Evolutionary conservation across 345 rosid genomes (phyloP), one percentile per base, ranked within the genome.

Genomic region (Raphanus sativus): DNA sequence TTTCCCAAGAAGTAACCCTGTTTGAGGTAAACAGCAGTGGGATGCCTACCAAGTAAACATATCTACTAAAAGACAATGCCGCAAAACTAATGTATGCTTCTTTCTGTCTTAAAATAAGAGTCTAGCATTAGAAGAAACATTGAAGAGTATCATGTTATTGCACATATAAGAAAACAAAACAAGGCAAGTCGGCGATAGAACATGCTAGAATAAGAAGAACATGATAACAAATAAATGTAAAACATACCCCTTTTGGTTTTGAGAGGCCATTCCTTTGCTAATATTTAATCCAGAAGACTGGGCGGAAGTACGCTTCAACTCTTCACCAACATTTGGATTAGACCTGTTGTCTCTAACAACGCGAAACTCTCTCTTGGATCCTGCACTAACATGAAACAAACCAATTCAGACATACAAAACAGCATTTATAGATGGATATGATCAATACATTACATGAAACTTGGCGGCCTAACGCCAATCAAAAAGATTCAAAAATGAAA

Each of bases 331-430:
- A 30, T 62, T 30, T 62, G 65, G 65, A 30, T n/a, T 62, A 62
- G 24, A 62, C 65, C 65, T 62, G 12, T 62, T 62, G 65, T 62
- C 65, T 62, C 40, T 62, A 32, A 62, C 65, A 30, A 62, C 65
- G 5, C 65, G 65, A 62, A 62, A 62, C 40, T 62, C 65, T 62
- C 24, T 62, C 24, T 30, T 62, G 24, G 38, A 62, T n/a, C 65
- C 65, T 62, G 65, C 65, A 30, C 40, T n/a, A 62, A 62, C 40
- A 30, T 30, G 65, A 60, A 60, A 28, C 64, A 60, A 60, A 60
- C 17, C 2, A 60, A 60, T 60, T 60, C 36, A 60, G 64, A 60
- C 36, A 28, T 13, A 12, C 9, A 29, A 60, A 60, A 28, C 64
- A 28, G 33, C 64, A 28, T 28, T 10, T 60, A 30, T 60, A 60